Conservation (phyloP, 176 grass and related monocot genomes). For the Guadua angustifolia region DNA sequence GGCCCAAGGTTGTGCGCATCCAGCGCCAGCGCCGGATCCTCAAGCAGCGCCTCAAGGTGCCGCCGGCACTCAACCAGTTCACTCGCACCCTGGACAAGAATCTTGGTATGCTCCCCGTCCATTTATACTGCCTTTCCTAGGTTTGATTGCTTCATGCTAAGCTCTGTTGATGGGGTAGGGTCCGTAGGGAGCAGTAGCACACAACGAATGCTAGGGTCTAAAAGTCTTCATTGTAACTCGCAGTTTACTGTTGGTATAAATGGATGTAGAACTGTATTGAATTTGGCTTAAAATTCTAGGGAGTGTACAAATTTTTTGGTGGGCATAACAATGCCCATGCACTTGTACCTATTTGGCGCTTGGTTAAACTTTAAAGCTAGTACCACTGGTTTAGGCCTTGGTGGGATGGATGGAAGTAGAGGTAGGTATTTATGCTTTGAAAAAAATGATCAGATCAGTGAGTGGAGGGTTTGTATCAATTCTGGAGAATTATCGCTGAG, state of each 20-base stretch:
- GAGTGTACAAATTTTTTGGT: neutral
- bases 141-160: neutral
- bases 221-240: neutral
- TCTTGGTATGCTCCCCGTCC: slow-evolving; percentile 53
- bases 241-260: neutral
- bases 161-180: neutral
- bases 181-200: neutral
- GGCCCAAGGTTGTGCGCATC: slow-evolving; percentile 90
- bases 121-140: neutral
- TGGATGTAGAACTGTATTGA: neutral
- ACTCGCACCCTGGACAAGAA: slow-evolving; percentile 93
- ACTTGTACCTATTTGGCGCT: neutral
- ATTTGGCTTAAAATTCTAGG: neutral
- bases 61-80: slow-evolving; percentile 88
- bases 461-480: neutral
- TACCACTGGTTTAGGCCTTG: neutral
- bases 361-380: neutral
- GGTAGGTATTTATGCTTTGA: neutral
- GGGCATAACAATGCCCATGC: neutral
- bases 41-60: slow-evolving; percentile 95
- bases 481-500: neutral
- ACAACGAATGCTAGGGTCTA: neutral
- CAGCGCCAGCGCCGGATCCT: slow-evolving; percentile 88
- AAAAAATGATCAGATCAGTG: neutral
- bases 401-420: neutral